A percentile compares a stretch with the other conserved stretches of the same genome.
Evolutionary conservation across 2,329 filamentous ascomycete genomes (phyloP).

Genomic region (Exserohilum rostratum): DNA sequence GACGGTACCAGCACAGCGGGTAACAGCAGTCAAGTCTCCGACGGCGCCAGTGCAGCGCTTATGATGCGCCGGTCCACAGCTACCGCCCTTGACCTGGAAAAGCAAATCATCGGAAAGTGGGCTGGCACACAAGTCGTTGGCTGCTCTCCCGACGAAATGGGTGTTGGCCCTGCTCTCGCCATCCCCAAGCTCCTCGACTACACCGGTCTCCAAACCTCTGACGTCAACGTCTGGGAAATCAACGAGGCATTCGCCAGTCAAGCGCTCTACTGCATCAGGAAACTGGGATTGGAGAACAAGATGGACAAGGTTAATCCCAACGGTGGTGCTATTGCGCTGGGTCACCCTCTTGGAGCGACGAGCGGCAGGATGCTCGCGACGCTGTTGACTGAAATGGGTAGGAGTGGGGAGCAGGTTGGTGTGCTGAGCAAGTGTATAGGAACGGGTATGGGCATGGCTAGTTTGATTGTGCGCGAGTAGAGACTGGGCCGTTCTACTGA

Average conservation of each 20-base stretch:
- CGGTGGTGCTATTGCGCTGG: slow-evolving; percentile 91
- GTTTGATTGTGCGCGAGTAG: slow-evolving; percentile 57
- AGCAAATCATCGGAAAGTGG: slow-evolving; percentile 80
- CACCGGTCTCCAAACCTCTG: slow-evolving; percentile 68
- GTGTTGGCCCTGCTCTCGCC: slow-evolving; percentile 82
- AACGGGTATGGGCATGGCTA: slow-evolving; percentile 60
- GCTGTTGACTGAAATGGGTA: slow-evolving; percentile 70
- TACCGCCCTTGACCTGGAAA: slow-evolving; percentile 70
- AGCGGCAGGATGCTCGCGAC: slow-evolving; percentile 81
- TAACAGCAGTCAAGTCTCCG: slow-evolving; percentile 83
- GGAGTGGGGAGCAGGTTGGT: slow-evolving; percentile 74
- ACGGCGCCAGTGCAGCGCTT: slow-evolving; percentile 83
- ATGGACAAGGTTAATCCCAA: slow-evolving; percentile 85
- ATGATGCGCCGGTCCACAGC: slow-evolving; percentile 86
- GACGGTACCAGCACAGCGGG: slow-evolving; percentile 83
- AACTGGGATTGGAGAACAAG: slow-evolving; percentile 69
- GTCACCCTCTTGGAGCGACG: slow-evolving; percentile 88
- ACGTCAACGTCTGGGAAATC: slow-evolving; percentile 89
- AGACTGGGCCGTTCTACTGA: too few relatives aligned
- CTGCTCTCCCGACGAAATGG: slow-evolving; percentile 91
- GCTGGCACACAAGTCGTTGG: slow-evolving; percentile 77
- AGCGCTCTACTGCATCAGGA: slow-evolving; percentile 72
- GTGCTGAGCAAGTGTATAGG: slow-evolving; percentile 86
- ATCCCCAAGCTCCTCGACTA: slow-evolving; percentile 80
- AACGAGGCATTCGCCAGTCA: slow-evolving; percentile 79